Evolutionary conservation across 2,329 filamentous ascomycete species (phyloP).

Genomic region (Echinosphaeria canescens): DNA sequence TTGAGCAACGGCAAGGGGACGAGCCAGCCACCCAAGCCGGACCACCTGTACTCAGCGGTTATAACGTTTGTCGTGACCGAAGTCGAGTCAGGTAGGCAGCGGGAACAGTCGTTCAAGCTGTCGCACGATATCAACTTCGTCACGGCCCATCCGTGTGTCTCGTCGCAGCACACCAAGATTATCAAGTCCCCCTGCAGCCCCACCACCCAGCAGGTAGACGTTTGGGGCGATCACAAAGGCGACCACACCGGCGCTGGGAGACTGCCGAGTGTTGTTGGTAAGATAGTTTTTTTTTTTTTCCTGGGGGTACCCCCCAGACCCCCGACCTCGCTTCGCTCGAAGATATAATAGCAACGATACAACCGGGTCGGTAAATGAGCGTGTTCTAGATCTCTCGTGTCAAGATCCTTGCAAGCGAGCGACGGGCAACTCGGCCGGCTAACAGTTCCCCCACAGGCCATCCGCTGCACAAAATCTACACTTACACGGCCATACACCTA

Average conservation of each 20-base stretch:
- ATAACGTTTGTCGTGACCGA: constrained; percentile 17
- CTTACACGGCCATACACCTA: constrained; percentile 35
- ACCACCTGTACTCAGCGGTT: constrained; percentile 19
- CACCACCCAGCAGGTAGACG: constrained; percentile 32
- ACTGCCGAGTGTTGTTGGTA: constrained; percentile 18
- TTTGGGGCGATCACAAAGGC: constrained; percentile 19
- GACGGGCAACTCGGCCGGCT: background rate
- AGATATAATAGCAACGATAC: too few species aligned
- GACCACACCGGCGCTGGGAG: constrained; percentile 22
- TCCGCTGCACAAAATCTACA: constrained; percentile 39
- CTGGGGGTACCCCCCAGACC: too few species aligned
- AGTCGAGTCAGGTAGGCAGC: constrained; percentile 15
- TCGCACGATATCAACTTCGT: constrained; percentile 40
- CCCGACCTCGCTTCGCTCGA: too few species aligned
- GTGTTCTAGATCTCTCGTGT: too few species aligned
- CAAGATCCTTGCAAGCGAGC: constrained; percentile 1
- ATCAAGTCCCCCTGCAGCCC: constrained; percentile 37
- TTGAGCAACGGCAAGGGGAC: too few species aligned
- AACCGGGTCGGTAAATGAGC: too few species aligned
- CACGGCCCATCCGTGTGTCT: constrained; percentile 41
- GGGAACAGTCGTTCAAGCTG: constrained; percentile 20
- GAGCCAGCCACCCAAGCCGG: too few species aligned
- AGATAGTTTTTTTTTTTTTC: too few species aligned
- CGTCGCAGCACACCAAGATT: constrained; percentile 31
- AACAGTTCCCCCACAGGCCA: constrained; percentile 19